Base-by-base conservation (phyloP, 495 filamentous ascomycete genomes). In the Oidiodendron maius region DNA sequence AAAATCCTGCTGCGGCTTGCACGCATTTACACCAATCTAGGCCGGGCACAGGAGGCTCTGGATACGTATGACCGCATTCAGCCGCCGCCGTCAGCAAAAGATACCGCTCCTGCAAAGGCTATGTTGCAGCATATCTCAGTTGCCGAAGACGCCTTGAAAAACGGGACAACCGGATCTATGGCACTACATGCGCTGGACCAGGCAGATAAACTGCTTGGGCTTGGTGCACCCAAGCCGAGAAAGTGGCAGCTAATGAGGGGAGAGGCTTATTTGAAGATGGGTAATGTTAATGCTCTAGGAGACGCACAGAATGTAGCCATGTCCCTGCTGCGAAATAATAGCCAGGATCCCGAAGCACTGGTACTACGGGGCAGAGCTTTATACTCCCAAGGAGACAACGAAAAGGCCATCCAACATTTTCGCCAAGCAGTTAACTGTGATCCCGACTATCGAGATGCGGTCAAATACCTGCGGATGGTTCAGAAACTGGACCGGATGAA, bases 261-360 rank as follows among this genome's bases (percentile, higher is more conserved):
- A 17, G 91, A 95, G 66, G 94, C 94, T n/a, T 85, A 93, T 55
- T 69, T 98, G 41, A 93, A 87, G 74, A 90, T 97, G 86, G 86
- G 86, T 44, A 90, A 86, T 57, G 76, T 77, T 46, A 96, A 96
- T 67, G 82, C 89, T 3, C 71, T 94, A 3, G 90, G 89, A 28
- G 91, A 95, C 59, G 91, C 88, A 12, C 88, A 95, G 65, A 91
- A 90, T 61, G 78, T 97, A 16, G 91, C 90, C 42, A 94, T 96
- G 78, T 74, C 72, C 1, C 64, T 98, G 50, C 75, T 98, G 23
- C 77, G 93, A 18, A 74, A 81, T 56, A 96, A 97, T 68, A 86
- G 69, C 67, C 81, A 87, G 61, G 93, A 98, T 61, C 90, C 93
- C 10, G 94, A 98, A 65, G 94, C 93, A 1, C 68, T 97, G 57